These are phyloP conservation scores for Globisporangium paddicum DNA, from an alignment of 352 stramenopile genomes.

Conservation along the genomic window DNA sequence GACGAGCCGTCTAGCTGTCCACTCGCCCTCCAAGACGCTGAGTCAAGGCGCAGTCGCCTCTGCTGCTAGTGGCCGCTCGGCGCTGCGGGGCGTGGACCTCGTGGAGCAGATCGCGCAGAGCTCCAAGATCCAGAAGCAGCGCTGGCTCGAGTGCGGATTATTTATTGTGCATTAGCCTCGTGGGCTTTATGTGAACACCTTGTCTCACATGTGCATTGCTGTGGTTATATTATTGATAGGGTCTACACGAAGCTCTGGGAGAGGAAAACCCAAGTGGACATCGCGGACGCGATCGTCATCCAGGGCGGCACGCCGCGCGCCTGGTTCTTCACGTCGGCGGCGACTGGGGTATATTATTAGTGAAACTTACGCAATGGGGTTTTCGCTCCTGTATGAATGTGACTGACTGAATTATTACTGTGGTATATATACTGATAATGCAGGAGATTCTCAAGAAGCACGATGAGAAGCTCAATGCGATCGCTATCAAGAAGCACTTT, in stretches of 20 bases:
- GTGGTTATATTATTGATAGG: constrained; percentile 12
- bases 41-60: background rate
- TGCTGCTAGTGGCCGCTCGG: background rate
- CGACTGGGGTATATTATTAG: constrained; percentile 41
- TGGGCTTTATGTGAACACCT: background rate
- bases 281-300: constrained; percentile 53
- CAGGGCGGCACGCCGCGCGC: constrained; percentile 29
- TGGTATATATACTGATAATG: background rate
- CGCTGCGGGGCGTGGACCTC: constrained; percentile 38
- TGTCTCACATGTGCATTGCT: background rate
- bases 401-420: background rate
- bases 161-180: too few relatives aligned
- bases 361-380: too few relatives aligned
- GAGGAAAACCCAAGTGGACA: constrained; percentile 50
- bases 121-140: constrained; percentile 37
- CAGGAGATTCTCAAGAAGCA: constrained; percentile 54
- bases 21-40: background rate
- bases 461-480: constrained; percentile 26
- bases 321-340: constrained; percentile 61
- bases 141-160: constrained; percentile 47
- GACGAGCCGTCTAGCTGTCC: background rate
- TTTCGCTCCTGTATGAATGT: background rate
- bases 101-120: constrained; percentile 47
- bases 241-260: constrained; percentile 58
- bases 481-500: constrained; percentile 43